phyloP scores from a whole-genome alignment of 1,139 yeast species.

The Scheffersomyces parashehatae region DNA sequence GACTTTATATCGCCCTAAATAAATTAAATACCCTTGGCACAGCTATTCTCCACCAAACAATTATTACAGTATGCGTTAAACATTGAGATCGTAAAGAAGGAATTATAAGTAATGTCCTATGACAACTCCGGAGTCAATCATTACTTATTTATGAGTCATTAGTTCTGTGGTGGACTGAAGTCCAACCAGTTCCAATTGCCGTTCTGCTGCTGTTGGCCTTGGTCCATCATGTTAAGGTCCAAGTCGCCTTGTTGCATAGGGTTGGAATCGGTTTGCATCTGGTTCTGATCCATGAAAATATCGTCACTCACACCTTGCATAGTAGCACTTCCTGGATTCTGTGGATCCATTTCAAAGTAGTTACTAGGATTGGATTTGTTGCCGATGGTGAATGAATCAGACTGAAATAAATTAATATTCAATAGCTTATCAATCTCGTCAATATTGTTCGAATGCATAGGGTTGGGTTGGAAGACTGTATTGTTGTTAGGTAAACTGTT shows the following conservation, averaged over 20 bases:
- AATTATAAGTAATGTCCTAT: too few relatives aligned
- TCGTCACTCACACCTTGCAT: conserved; percentile 18
- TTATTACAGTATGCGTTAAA: too few relatives aligned
- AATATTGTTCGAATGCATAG: conserved; percentile 10
- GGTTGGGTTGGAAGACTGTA: background rate
- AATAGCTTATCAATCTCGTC: conserved; percentile 46
- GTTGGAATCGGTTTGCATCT: too few relatives aligned
- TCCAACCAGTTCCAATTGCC: conserved; percentile 19
- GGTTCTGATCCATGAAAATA: conserved; percentile 3
- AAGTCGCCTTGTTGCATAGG: background rate
- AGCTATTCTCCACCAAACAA: too few relatives aligned
- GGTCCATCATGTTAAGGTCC: background rate
- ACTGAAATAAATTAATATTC: conserved; percentile 41
- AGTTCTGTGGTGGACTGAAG: conserved; percentile 6
- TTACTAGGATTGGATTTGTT: conserved; percentile 5
- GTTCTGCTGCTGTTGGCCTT: background rate
- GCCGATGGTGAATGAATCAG: conserved; percentile 28
- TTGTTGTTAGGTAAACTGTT: background rate
- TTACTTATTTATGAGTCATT: background rate
- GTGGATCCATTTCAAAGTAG: background rate
- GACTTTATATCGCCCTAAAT: too few relatives aligned
- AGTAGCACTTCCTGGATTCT: background rate
- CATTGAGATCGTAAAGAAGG: too few relatives aligned
- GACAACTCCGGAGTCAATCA: background rate
- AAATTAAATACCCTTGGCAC: too few relatives aligned